Evolutionary conservation across 495 filamentous ascomycete genomes (phyloP).

Genomic region (Penicillium chermesinum): DNA sequence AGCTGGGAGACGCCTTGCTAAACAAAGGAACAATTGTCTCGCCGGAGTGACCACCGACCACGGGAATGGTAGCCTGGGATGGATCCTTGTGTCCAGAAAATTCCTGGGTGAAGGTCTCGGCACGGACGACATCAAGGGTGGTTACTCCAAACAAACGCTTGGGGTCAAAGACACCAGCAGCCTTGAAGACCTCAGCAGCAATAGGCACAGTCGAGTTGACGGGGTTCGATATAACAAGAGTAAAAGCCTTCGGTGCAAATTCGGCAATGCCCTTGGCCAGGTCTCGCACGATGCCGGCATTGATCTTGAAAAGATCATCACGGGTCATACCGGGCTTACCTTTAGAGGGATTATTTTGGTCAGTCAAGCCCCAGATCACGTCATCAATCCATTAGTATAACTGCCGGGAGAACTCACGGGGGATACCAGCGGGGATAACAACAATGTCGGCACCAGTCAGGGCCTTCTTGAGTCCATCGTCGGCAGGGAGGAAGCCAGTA

Average conservation of each 20-base stretch:
- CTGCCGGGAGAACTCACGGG: slow-evolving; percentile 58
- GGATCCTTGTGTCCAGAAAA: slow-evolving; percentile 78
- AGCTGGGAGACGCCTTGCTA: slow-evolving; percentile 76
- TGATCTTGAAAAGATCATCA: slow-evolving; percentile 98
- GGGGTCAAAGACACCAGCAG: slow-evolving; percentile 85
- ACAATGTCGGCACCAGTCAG: slow-evolving; percentile 91
- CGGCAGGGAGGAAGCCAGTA: slow-evolving; percentile 79
- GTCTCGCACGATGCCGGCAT: slow-evolving; percentile 88
- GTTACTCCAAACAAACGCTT: slow-evolving; percentile 96
- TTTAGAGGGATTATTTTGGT: slow-evolving; percentile 28
- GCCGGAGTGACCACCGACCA: slow-evolving; percentile 94
- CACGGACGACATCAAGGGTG: slow-evolving; percentile 94
- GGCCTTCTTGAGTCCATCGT: slow-evolving; percentile 83
- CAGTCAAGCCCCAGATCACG: too few species aligned
- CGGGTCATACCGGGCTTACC: slow-evolving; percentile 99
- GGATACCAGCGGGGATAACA: slow-evolving; percentile 96
- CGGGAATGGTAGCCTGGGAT: slow-evolving; percentile 75
- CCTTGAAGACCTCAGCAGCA: slow-evolving; percentile 92
- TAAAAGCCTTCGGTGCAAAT: slow-evolving; percentile 81
- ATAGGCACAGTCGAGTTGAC: slow-evolving; percentile 99
- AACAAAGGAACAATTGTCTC: slow-evolving; percentile 97
- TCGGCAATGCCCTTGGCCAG: slow-evolving; percentile 82
- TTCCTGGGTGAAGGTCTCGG: slow-evolving; percentile 91
- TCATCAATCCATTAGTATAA: too few species aligned
- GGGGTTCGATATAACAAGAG: slow-evolving; percentile 97